phyloP scores from a whole-genome alignment of 2,329 filamentous ascomycete species.

The Boeremia lycopersici region DNA sequence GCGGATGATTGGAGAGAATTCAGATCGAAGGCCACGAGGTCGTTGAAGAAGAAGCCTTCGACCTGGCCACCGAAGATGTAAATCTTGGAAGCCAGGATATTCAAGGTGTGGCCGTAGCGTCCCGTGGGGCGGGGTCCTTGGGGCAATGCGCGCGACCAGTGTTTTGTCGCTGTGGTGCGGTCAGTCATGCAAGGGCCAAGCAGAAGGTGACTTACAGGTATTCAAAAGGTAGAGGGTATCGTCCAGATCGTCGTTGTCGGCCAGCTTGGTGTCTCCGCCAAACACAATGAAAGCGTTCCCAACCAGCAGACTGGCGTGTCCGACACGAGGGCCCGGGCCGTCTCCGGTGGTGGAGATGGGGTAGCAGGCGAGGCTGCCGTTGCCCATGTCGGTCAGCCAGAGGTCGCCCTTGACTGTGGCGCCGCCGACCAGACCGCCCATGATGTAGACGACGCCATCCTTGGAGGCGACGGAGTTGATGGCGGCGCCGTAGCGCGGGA shows the following conservation, averaged over 20 bases:
- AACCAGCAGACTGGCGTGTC: slow-evolving; percentile 90
- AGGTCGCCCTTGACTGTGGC: slow-evolving; percentile 95
- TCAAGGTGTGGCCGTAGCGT: slow-evolving; percentile 93
- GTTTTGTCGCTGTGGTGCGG: slow-evolving; percentile 75
- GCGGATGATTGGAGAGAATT: slow-evolving; percentile 90
- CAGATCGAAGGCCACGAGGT: slow-evolving; percentile 91
- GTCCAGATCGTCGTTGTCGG: slow-evolving; percentile 87
- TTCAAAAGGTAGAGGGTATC: slow-evolving; percentile 96
- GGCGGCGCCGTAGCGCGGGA: slow-evolving; percentile 94
- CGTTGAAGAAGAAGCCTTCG: slow-evolving; percentile 97
- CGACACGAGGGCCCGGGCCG: slow-evolving; percentile 91
- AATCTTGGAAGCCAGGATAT: slow-evolving; percentile 95
- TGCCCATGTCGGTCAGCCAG: slow-evolving; percentile 94
- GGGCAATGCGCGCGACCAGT: slow-evolving; percentile 95
- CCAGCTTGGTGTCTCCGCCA: slow-evolving; percentile 96
- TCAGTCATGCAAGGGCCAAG: slow-evolving; percentile 29
- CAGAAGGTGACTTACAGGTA: slow-evolving; percentile 72
- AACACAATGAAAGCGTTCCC: slow-evolving; percentile 99
- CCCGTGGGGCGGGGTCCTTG: slow-evolving; percentile 84
- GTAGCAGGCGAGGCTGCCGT: slow-evolving; percentile 83
- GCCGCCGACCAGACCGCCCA: slow-evolving; percentile 95
- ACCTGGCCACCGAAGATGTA: slow-evolving; percentile 98
- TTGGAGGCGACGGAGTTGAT: slow-evolving; percentile 93
- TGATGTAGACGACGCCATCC: slow-evolving; percentile 95
- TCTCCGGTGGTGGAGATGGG: slow-evolving; percentile 90